Conservation (phyloP, 352 stramenopile genomes). For the Phytopythium litorale region DNA sequence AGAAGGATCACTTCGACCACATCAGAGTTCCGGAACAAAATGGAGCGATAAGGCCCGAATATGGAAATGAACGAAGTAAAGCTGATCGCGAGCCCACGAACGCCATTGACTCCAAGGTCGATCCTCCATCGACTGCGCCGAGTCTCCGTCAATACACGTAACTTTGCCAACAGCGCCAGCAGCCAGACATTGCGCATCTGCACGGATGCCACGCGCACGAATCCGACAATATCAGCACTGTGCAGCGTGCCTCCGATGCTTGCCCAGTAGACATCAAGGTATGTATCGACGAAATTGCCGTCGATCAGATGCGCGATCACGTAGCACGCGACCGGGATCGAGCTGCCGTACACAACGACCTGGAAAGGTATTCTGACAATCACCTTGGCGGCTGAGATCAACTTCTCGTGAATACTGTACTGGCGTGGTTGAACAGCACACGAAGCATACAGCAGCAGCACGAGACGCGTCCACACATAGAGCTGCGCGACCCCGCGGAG, state of each 20-base stretch:
- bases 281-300: slow-evolving; percentile 16
- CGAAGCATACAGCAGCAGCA: slow-evolving; percentile 26
- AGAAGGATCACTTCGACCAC: slow-evolving; percentile 3
- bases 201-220: slow-evolving; percentile 14
- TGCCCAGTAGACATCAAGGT: slow-evolving; percentile 18
- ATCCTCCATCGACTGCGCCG: slow-evolving; percentile 8
- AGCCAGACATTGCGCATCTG: slow-evolving; percentile 34
- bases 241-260: slow-evolving; percentile 5
- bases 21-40: slow-evolving; percentile 15
- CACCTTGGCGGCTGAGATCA: slow-evolving; percentile 7
- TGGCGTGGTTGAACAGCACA: slow-evolving; percentile 10
- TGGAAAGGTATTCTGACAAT: slow-evolving; percentile 31
- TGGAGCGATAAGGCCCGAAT: slow-evolving; percentile 15
- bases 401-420: not conserved
- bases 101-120: slow-evolving; percentile 5
- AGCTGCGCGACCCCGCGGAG: slow-evolving; percentile 29
- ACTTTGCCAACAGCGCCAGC: slow-evolving; percentile 18
- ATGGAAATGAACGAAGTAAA: slow-evolving; percentile 16
- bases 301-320: slow-evolving; percentile 26
- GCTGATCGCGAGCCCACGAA: slow-evolving; percentile 19
- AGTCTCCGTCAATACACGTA: slow-evolving; percentile 10
- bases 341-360: slow-evolving; percentile 33
- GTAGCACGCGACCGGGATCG: slow-evolving; percentile 25
- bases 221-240: slow-evolving; percentile 9
- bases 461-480: slow-evolving; percentile 46